Evolutionary conservation across 2,329 filamentous ascomycete species (phyloP).

Genomic region (Exophiala dermatitidis): DNA sequence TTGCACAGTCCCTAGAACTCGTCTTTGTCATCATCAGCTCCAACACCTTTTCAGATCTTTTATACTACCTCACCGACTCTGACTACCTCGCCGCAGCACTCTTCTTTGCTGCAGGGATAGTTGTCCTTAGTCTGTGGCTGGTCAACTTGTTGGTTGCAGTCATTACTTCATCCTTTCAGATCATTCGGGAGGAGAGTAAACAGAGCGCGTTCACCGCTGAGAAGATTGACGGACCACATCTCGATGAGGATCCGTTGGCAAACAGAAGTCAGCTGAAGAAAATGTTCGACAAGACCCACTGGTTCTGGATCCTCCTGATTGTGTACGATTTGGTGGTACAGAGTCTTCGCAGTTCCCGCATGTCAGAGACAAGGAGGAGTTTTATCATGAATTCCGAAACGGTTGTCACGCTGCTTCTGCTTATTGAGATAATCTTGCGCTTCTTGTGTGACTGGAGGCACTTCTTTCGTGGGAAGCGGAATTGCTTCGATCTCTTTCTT

Average conservation of each 20-base stretch:
- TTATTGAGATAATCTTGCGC: conserved; percentile 74
- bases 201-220: conserved; percentile 84
- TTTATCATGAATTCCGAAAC: conserved; percentile 70
- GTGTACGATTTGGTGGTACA: conserved; percentile 72
- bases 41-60: conserved; percentile 90
- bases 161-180: conserved; percentile 96
- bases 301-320: conserved; percentile 76
- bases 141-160: conserved; percentile 92
- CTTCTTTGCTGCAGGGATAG: conserved; percentile 64
- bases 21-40: conserved; percentile 98
- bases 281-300: conserved; percentile 64
- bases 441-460: conserved; percentile 70
- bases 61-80: conserved; percentile 87
- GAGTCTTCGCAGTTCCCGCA: conserved; percentile 66
- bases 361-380: conserved; percentile 53
- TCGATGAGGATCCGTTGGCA: conserved; percentile 30
- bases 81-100: conserved; percentile 83
- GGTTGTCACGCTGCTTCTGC: conserved; percentile 67
- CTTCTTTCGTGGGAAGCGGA: conserved; percentile 67
- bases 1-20: conserved; percentile 80
- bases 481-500: conserved; percentile 72
- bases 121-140: conserved; percentile 93
- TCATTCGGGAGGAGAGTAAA: conserved; percentile 93
- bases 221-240: conserved; percentile 44
- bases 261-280: conserved; percentile 49